These are phyloP conservation scores for Ophiocordyceps robertsii DNA, from an alignment of 2,329 filamentous ascomycete genomes.

Conservation along the genomic window DNA sequence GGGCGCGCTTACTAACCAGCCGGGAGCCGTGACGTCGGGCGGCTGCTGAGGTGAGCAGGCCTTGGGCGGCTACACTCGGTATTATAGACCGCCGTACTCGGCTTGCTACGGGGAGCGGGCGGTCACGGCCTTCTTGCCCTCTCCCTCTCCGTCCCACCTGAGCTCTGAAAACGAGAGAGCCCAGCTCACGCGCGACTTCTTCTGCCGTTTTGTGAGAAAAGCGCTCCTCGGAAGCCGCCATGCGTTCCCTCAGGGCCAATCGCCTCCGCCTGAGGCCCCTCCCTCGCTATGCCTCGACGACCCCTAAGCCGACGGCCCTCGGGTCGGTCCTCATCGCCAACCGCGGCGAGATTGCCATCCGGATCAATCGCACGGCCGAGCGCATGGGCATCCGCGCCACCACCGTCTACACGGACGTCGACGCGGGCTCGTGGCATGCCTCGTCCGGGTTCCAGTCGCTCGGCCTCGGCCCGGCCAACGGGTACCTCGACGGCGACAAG, in stretches of 20 bases:
- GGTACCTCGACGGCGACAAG: slow-evolving; percentile 84
- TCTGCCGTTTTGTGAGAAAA: neutral
- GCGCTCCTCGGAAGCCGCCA: slow-evolving; percentile 14
- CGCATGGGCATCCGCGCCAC: slow-evolving; percentile 85
- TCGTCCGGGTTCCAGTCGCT: slow-evolving; percentile 71
- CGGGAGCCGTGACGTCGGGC: too few species aligned
- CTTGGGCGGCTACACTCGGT: slow-evolving; percentile 14
- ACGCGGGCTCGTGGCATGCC: slow-evolving; percentile 78
- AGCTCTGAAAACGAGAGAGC: too few species aligned
- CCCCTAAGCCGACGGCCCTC: slow-evolving; percentile 32
- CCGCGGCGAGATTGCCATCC: slow-evolving; percentile 88
- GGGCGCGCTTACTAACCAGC: too few species aligned
- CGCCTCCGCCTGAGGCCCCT: slow-evolving; percentile 32
- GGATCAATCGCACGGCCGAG: slow-evolving; percentile 78
- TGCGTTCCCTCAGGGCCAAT: slow-evolving; percentile 42
- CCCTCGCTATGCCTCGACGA: slow-evolving; percentile 21
- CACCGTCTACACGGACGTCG: slow-evolving; percentile 88
- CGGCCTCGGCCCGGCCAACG: slow-evolving; percentile 68
- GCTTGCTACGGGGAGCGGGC: slow-evolving; percentile 6
- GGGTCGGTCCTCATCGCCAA: slow-evolving; percentile 91
- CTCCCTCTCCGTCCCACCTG: too few species aligned
- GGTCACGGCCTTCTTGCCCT: neutral
- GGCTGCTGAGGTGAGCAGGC: too few species aligned
- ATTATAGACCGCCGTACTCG: too few species aligned
- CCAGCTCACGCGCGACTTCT: too few species aligned